phyloP scores from a whole-genome alignment of 2,329 filamentous ascomycete genomes.

The Fusarium sp. region DNA sequence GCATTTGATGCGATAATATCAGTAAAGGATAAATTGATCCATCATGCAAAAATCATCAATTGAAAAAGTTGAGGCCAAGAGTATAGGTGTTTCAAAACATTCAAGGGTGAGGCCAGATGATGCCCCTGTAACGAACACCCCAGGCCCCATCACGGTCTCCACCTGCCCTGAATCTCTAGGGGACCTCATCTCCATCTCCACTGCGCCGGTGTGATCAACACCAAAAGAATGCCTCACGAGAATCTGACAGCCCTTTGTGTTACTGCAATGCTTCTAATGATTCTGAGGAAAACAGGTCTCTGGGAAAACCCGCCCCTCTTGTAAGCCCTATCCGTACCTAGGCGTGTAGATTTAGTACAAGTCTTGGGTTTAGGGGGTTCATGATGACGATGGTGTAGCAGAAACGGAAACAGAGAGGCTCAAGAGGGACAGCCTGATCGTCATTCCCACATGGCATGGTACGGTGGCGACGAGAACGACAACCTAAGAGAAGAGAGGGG shows the following conservation, averaged over 20 bases:
- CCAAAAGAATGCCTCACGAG: not conserved
- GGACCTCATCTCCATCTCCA: not conserved
- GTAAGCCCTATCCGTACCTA: conserved; percentile 1
- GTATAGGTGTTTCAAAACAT: conserved; percentile 23
- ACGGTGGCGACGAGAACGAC: conserved; percentile 1
- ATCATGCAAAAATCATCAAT: not conserved
- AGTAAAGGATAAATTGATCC: conserved; percentile 1
- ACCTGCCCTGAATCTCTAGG: conserved; percentile 6
- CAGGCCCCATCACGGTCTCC: not conserved
- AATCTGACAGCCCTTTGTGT: not conserved
- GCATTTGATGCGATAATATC: not conserved
- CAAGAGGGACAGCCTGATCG: conserved; percentile 3
- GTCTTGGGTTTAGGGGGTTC: not conserved
- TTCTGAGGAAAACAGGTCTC: not conserved
- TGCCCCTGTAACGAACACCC: not conserved
- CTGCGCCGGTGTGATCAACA: conserved; percentile 3
- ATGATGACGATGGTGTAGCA: not conserved
- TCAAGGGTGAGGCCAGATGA: conserved; percentile 20
- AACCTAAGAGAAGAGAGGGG: not conserved
- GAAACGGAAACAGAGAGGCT: not conserved
- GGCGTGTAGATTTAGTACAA: not conserved
- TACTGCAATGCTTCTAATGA: conserved; percentile 6
- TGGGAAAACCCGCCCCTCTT: not conserved
- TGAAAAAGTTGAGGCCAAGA: not conserved
- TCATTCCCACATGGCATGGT: conserved; percentile 31